Percentiles rank a stretch among this genome's conserved stretches.
Evolutionary conservation across 2,329 filamentous ascomycete species (phyloP).

Genomic region (Sclerotinia borealis): DNA sequence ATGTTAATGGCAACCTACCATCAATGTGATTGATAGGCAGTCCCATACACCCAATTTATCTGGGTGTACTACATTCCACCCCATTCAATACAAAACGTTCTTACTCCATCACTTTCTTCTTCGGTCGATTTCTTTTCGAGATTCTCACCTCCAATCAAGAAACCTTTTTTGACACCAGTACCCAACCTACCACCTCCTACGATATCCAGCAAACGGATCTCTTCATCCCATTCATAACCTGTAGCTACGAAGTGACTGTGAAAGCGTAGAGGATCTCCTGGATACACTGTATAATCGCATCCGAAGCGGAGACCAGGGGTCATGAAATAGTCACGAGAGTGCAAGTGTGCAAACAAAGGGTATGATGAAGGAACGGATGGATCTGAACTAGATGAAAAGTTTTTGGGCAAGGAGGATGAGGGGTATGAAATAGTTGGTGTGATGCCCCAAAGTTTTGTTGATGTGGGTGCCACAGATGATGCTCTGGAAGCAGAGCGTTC

Average conservation of each 20-base stretch:
- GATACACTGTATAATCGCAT: constrained; percentile 90
- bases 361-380: constrained; percentile 50
- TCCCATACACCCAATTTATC: not conserved
- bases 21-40: not conserved
- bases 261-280: constrained; percentile 88
- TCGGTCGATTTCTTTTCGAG: constrained; percentile 29
- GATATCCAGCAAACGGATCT: constrained; percentile 77
- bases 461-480: constrained; percentile 19
- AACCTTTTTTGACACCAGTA: constrained; percentile 94
- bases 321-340: constrained; percentile 74
- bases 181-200: constrained; percentile 82
- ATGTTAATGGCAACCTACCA: not conserved
- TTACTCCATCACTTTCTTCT: constrained; percentile 41
- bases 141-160: constrained; percentile 70
- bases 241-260: constrained; percentile 90
- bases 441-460: constrained; percentile 29
- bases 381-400: constrained; percentile 25
- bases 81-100: constrained; percentile 87
- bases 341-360: constrained; percentile 74
- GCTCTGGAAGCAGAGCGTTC: constrained; percentile 35
- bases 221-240: constrained; percentile 80
- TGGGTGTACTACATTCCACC: constrained; percentile 66
- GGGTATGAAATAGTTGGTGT: constrained; percentile 42
- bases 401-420: constrained; percentile 29
- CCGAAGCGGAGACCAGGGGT: constrained; percentile 92